Base-by-base conservation (phyloP, 1,284 basidiomycete genomes). In the Malassezia brasiliensis region DNA sequence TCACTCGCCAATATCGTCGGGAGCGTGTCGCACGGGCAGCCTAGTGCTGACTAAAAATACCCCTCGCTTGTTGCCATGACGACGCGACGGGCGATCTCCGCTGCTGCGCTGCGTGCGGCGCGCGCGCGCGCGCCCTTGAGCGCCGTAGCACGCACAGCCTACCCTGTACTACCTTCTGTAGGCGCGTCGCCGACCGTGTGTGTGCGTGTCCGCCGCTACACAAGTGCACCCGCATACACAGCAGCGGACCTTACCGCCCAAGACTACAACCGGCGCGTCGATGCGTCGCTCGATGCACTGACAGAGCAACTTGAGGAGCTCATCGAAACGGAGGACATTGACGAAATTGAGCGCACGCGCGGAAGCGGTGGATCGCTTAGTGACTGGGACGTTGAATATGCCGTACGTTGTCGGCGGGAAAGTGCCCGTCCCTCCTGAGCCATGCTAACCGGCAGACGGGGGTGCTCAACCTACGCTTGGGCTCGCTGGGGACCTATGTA, bases 401-500 rank as follows among this genome's bases (percentile, higher is more conserved):
- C 85, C 69, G 93, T 96, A 76, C 73, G 89, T 81, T 5, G 36
- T 20, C 11, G 22, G 8, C 17, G 22, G 19, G 20, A 5, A 34
- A 4, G 32, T 11, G 32, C 32, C 32, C 22, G 5, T 8, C n/a
- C 9, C 5, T 22, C 22, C 40, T 22, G 1, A 6, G 5, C 3
- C 10, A 11, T 32, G 15, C 47, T 44, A 30, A 41, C 38, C 17
- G 4, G 39, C 72, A 88, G 86, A 83, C 84, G 64, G 93, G 93
- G 22, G 93, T 98, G 31, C 78, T 98, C 56, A 98, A 89, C 2
- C 81, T 96, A 48, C 80, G 81, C 45, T 79, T 96, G 17, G 90
- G 87, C 34, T 79, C 81, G 8, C 79, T 86, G 60, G 91, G 91
- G 17, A 96, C 88, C n/a, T 98, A 96, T 78, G 93, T 96, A 38